These are phyloP conservation scores for Nephelium lappaceum DNA, from an alignment of 345 rosid genomes.

Conservation along the genomic window DNA sequence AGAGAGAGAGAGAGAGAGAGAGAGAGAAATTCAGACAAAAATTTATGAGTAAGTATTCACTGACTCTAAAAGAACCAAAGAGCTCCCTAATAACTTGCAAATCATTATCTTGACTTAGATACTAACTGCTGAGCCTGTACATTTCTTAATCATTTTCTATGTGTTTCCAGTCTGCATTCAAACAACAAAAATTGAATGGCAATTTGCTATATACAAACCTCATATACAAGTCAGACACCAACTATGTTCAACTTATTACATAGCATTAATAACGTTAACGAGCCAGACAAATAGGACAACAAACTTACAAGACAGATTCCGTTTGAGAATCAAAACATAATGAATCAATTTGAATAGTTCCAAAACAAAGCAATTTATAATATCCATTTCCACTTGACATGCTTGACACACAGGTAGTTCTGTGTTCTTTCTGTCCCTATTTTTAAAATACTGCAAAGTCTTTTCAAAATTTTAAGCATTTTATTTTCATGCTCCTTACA, in stretches of 20 bases:
- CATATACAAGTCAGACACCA: conserved; percentile 11
- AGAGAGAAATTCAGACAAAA: not conserved
- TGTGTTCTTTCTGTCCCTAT: not conserved
- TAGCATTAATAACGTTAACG: not conserved
- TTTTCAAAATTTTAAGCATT: not conserved
- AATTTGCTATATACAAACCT: conserved; percentile 8
- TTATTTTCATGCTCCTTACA: not conserved
- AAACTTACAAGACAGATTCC: not conserved
- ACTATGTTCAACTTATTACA: not conserved
- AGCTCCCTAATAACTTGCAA: not conserved
- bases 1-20: too few relatives aligned
- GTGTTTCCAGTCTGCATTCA: not conserved
- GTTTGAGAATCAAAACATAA: not conserved
- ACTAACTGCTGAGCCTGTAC: not conserved
- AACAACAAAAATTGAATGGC: not conserved
- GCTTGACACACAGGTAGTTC: not conserved
- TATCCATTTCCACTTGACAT: not conserved
- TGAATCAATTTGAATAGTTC: not conserved
- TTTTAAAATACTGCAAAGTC: not conserved
- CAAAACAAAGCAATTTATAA: not conserved
- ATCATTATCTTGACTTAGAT: conserved; percentile 10
- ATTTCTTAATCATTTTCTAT: not conserved
- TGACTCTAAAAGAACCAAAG: not conserved
- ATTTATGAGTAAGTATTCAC: not conserved
- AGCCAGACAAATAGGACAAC: not conserved